Conservation (phyloP, 202 grass and related monocot genomes). For the Panicum virgatum region DNA sequence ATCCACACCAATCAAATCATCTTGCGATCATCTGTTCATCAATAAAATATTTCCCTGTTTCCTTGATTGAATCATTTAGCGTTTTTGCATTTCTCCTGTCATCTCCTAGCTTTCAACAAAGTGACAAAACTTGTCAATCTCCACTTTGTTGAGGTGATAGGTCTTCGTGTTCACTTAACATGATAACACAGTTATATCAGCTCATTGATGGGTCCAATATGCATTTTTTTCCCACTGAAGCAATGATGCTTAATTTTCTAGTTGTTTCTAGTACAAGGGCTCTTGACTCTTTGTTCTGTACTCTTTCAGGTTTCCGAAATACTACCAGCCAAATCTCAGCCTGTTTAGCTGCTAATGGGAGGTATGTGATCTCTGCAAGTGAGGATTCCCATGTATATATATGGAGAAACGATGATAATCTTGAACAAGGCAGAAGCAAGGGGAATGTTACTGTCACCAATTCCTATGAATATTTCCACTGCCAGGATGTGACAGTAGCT, state of each 20-base stretch:
- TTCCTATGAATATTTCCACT: constrained; percentile 85
- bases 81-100: constrained; percentile 25
- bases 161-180: constrained; percentile 29
- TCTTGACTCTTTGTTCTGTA: constrained; percentile 38
- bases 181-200: constrained; percentile 30
- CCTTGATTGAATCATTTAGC: constrained; percentile 15
- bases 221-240: too few relatives aligned
- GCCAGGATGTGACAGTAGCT: constrained; percentile 72
- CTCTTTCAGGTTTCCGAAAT: constrained; percentile 82
- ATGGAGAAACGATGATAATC: constrained; percentile 65
- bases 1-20: constrained; percentile 13
- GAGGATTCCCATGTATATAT: constrained; percentile 87
- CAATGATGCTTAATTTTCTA: not conserved
- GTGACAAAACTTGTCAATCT: constrained; percentile 27
- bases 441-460: constrained; percentile 47
- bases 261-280: not conserved
- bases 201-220: constrained; percentile 4
- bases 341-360: constrained; percentile 65
- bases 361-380: constrained; percentile 83
- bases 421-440: constrained; percentile 59
- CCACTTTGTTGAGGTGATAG: constrained; percentile 34
- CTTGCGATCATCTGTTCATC: not conserved
- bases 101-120: constrained; percentile 23
- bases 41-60: constrained; percentile 19
- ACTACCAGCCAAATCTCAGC: constrained; percentile 93